A percentile compares a stretch with the other conserved stretches of the same genome.
These are phyloP conservation scores for Isoetes taiwanensis DNA, from an alignment of 75 land plant species.

Conservation along the genomic window DNA sequence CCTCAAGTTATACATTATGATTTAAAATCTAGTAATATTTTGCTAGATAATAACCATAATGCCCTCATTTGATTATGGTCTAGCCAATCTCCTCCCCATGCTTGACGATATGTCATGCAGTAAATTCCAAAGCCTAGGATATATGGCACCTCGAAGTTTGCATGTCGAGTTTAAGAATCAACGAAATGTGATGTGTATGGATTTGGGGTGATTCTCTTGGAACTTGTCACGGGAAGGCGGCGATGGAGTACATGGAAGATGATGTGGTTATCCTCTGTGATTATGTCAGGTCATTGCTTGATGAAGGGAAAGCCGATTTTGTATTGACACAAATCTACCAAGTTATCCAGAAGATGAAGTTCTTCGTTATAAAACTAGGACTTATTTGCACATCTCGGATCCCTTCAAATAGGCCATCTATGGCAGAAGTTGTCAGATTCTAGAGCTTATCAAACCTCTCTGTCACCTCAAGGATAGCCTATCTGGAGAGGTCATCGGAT, in stretches of 20 bases:
- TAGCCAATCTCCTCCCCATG: neutral
- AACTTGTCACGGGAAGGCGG: neutral
- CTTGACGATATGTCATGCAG: neutral
- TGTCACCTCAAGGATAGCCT: too few relatives aligned
- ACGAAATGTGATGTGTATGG: constrained; percentile 7
- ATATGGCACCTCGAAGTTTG: constrained; percentile 4
- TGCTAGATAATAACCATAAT: neutral
- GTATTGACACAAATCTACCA: neutral
- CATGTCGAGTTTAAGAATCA: neutral
- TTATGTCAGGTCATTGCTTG: neutral
- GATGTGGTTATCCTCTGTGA: constrained; percentile 8
- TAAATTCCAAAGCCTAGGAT: constrained; percentile 1
- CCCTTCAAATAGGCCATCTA: neutral
- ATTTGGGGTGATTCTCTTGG: constrained; percentile 3
- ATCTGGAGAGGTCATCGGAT: too few relatives aligned
- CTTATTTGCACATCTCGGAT: neutral
- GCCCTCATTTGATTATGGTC: constrained; percentile 1
- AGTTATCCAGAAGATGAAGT: constrained; percentile 3
- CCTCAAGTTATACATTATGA: constrained; percentile 2
- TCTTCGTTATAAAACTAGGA: constrained; percentile 1
- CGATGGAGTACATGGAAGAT: constrained; percentile 4
- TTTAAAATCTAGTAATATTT: neutral
- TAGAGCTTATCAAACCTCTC: neutral
- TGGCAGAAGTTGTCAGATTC: constrained; percentile 6
- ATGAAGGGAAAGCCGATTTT: neutral